Percentiles rank a stretch among this genome's conserved stretches.
These are phyloP conservation scores for Protomyces macrosporus DNA, from an alignment of 1,139 yeast genomes.

Conservation along the genomic window DNA sequence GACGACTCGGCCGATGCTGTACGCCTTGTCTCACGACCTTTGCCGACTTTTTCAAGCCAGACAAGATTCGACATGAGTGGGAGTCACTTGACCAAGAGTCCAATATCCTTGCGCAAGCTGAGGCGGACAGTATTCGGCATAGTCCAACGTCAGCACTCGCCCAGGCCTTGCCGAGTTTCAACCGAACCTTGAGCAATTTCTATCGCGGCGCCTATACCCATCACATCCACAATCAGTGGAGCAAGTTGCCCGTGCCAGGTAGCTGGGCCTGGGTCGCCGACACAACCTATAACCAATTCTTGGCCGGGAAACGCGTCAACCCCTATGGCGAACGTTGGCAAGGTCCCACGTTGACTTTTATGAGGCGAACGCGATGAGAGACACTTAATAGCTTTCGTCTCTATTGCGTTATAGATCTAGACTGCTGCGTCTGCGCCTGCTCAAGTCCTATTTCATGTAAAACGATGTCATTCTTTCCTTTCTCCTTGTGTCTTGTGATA, in stretches of 20 bases:
- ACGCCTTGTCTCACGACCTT: constrained; percentile 17
- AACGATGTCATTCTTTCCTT: too few relatives aligned
- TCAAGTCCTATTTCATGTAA: too few relatives aligned
- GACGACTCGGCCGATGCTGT: constrained; percentile 6
- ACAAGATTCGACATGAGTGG: constrained; percentile 5
- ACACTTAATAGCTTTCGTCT: too few relatives aligned
- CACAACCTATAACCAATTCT: constrained; percentile 17
- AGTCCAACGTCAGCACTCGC: neutral
- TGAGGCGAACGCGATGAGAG: neutral
- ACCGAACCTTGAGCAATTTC: constrained; percentile 15
- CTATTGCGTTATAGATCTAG: too few relatives aligned
- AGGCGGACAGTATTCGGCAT: neutral
- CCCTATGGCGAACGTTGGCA: constrained; percentile 17
- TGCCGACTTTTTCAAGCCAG: neutral
- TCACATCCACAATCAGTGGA: constrained; percentile 25
- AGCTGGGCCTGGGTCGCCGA: constrained; percentile 25
- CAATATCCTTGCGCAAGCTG: neutral
- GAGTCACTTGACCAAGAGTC: neutral
- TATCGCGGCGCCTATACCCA: constrained; percentile 16
- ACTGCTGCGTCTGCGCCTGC: too few relatives aligned
- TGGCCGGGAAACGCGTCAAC: constrained; percentile 5
- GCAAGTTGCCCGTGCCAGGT: constrained; percentile 4
- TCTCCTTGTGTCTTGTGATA: too few relatives aligned
- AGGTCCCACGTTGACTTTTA: neutral
- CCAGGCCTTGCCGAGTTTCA: neutral